phyloP scores from a whole-genome alignment of 345 rosid species.

The Dipteronia dyeriana region DNA sequence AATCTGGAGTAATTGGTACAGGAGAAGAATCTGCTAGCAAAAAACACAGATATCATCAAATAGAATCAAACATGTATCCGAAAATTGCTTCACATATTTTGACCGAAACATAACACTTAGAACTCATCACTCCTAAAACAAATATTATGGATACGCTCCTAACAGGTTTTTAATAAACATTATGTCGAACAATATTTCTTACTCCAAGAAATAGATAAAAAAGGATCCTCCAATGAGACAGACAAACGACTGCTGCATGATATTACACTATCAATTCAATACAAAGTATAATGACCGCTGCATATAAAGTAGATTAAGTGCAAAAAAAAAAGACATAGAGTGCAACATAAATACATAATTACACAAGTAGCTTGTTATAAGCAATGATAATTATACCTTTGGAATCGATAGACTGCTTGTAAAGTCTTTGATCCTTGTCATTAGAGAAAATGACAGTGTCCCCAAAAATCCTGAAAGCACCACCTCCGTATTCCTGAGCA shows the following conservation, averaged over 20 bases:
- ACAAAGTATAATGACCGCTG: background rate
- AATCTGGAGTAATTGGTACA: conserved; percentile 76
- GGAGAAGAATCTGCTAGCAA: conserved; percentile 54
- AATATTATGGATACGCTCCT: background rate
- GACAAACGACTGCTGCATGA: background rate
- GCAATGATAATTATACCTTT: conserved; percentile 36
- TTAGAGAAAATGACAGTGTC: conserved; percentile 73
- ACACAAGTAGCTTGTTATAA: background rate
- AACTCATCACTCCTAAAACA: background rate
- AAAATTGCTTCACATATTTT: background rate
- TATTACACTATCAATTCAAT: background rate
- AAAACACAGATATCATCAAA: conserved; percentile 18
- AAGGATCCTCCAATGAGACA: background rate
- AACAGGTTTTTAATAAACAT: background rate
- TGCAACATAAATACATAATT: no score
- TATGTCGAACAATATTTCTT: background rate
- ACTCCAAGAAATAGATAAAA: background rate
- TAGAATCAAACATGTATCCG: background rate
- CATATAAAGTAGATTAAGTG: background rate
- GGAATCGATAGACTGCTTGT: conserved; percentile 50
- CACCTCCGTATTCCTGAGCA: conserved; percentile 96
- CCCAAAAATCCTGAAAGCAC: conserved; percentile 65
- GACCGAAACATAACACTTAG: background rate
- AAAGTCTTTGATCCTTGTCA: conserved; percentile 85
- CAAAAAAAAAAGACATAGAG: background rate